Conservation (phyloP, 2,329 filamentous ascomycete species). For the Aspergillus flavus region DNA sequence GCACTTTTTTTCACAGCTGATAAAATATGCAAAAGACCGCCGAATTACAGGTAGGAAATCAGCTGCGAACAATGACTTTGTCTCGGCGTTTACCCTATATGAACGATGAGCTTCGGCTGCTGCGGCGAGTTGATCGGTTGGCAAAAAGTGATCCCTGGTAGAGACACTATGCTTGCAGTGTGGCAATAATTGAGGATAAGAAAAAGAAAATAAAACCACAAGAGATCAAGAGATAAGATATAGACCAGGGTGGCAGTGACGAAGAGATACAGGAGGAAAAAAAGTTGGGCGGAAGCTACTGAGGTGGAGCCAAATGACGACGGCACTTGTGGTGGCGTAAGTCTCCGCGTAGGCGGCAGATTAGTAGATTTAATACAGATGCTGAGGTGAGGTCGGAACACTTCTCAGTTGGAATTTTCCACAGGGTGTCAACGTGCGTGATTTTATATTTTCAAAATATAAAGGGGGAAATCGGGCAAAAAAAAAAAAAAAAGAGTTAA, state of each 20-base stretch:
- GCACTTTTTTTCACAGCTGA: neutral
- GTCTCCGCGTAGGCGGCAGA: neutral
- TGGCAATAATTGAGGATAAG: neutral
- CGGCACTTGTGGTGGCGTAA: slow-evolving; percentile 1
- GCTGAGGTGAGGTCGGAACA: neutral
- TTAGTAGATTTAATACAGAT: neutral
- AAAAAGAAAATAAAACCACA: neutral
- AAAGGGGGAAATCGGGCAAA: neutral
- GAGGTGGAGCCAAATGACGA: slow-evolving; percentile 1
- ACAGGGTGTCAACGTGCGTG: neutral
- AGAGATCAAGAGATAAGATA: neutral
- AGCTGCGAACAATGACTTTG: neutral
- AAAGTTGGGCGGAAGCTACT: neutral
- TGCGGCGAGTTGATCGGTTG: neutral
- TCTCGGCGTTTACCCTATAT: neutral
- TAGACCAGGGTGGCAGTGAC: neutral
- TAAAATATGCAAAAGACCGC: neutral
- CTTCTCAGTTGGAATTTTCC: neutral
- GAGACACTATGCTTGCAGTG: neutral
- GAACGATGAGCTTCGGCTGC: neutral
- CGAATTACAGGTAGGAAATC: neutral
- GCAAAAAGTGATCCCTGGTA: neutral
- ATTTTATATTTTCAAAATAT: neutral
- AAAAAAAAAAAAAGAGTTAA: neutral
- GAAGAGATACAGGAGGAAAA: neutral